A percentile compares a stretch with the other conserved stretches of the same genome.
phyloP scores from a whole-genome alignment of 2,329 filamentous ascomycete species.

The Fusarium newnesense region DNA sequence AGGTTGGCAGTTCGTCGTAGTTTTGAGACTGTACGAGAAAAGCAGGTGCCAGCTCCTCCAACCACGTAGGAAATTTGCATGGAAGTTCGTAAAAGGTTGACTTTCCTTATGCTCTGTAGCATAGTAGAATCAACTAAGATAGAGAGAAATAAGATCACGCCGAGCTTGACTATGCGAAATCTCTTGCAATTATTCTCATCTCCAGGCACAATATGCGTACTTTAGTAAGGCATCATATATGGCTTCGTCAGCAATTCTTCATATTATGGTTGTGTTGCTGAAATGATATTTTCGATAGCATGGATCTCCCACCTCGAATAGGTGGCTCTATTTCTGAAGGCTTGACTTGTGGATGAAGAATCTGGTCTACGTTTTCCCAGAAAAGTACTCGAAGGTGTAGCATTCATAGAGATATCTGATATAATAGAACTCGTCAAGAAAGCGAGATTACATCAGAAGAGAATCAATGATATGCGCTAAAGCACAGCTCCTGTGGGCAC shows the following conservation, averaged over 20 bases:
- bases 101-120: neutral
- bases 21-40: conserved; percentile 12
- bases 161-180: neutral
- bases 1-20: conserved; percentile 15
- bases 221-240: neutral
- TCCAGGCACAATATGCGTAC: neutral
- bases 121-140: neutral
- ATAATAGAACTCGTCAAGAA: conserved; percentile 4
- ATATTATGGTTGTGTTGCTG: neutral
- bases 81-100: neutral
- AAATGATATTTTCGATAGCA: neutral
- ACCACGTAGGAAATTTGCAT: neutral
- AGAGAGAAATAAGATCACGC: neutral
- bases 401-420: neutral
- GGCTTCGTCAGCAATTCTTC: neutral
- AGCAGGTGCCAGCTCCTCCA: conserved; percentile 10
- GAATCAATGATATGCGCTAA: conserved; percentile 32
- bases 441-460: conserved; percentile 31
- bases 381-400: neutral
- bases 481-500: conserved; percentile 20
- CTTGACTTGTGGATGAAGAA: neutral
- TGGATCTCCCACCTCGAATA: neutral
- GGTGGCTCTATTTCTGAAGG: neutral
- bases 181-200: neutral
- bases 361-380: neutral